Conservation (phyloP, 2,329 filamentous ascomycete species). For the Cercospora zeae-maydis region DNA sequence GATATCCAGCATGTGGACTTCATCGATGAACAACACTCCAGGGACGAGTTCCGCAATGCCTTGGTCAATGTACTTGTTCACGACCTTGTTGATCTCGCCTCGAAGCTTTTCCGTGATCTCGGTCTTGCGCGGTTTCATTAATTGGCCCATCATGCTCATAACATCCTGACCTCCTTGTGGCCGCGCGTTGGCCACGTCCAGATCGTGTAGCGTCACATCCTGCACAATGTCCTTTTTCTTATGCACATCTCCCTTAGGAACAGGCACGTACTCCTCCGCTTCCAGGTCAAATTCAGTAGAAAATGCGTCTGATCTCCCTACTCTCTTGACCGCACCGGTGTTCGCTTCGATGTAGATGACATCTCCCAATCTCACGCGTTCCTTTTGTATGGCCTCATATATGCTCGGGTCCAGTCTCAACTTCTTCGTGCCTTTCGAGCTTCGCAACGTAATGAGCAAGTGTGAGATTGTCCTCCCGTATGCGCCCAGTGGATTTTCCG, state of each 20-base stretch:
- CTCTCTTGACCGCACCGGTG: constrained; percentile 94
- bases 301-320: constrained; percentile 93
- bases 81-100: constrained; percentile 96
- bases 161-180: constrained; percentile 98
- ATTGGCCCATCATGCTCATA: constrained; percentile 99
- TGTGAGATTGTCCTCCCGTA: constrained; percentile 98
- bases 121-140: constrained; percentile 99
- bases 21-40: constrained; percentile 96
- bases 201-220: constrained; percentile 93
- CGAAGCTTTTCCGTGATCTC: constrained; percentile 98
- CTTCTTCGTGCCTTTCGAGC: constrained; percentile 96
- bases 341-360: constrained; percentile 99
- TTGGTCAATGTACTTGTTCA: constrained; percentile 98
- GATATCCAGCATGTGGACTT: constrained; percentile 99
- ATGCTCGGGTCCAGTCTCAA: constrained; percentile 94
- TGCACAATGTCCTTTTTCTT: constrained; percentile 99
- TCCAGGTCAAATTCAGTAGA: constrained; percentile 98
- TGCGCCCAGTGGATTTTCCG: constrained; percentile 92
- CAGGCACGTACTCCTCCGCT: constrained; percentile 97
- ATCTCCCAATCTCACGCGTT: constrained; percentile 91
- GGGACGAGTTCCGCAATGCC: constrained; percentile 97
- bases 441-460: constrained; percentile 89
- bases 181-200: constrained; percentile 91
- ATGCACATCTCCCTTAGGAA: constrained; percentile 97
- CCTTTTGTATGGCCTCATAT: constrained; percentile 98